A percentile compares a stretch with the other conserved stretches of the same genome.
Evolutionary conservation across 179 eudicot genomes (phyloP).

Genomic region (Carnegiea gigantea): DNA sequence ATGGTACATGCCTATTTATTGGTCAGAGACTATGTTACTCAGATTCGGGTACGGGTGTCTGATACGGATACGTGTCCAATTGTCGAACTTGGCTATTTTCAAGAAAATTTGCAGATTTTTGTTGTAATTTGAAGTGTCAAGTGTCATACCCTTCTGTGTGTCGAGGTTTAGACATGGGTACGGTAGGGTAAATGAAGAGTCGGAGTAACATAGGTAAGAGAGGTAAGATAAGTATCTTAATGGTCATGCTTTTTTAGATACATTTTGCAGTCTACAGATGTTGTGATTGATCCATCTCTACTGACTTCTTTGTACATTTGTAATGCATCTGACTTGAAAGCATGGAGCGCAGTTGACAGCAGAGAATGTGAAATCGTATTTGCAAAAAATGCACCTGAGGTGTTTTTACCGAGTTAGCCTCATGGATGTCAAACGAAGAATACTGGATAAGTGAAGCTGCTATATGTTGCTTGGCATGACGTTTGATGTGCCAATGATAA

Average conservation of each 20-base stretch:
- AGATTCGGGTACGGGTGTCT: too few relatives aligned
- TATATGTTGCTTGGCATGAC: constrained; percentile 1
- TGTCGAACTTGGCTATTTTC: too few relatives aligned
- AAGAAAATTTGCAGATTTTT: too few relatives aligned
- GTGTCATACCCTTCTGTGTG: too few relatives aligned
- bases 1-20: not conserved
- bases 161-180: too few relatives aligned
- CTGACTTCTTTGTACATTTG: not conserved
- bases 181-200: too few relatives aligned
- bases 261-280: not conserved
- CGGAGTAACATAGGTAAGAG: not conserved
- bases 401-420: not conserved
- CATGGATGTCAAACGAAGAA: not conserved
- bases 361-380: not conserved
- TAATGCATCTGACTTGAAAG: not conserved
- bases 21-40: too few relatives aligned
- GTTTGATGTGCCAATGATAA: not conserved
- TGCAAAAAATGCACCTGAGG: not conserved
- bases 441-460: not conserved
- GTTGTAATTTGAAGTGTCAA: too few relatives aligned
- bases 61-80: too few relatives aligned
- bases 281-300: too few relatives aligned
- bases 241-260: not conserved
- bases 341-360: not conserved
- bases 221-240: not conserved